phyloP scores from a whole-genome alignment of 192 early-diverging fungal species.

The Phycomyces nitens region DNA sequence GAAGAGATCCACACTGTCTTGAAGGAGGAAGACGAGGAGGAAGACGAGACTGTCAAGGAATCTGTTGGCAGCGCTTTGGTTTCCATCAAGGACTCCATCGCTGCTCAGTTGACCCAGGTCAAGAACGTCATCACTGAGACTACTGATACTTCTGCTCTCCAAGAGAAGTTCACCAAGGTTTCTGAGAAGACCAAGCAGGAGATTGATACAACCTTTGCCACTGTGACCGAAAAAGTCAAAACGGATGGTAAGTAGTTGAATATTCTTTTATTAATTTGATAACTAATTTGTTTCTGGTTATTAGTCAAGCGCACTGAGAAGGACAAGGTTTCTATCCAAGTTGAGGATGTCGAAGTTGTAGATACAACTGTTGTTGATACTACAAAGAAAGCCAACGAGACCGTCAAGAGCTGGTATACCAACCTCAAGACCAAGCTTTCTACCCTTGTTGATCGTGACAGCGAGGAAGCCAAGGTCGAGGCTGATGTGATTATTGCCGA shows the following conservation, averaged over 20 bases:
- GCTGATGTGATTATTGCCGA: slow-evolving; percentile 1
- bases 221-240: not conserved
- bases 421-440: not conserved
- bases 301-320: too few relatives aligned
- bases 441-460: not conserved
- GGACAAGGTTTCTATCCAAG: too few relatives aligned
- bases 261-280: not conserved
- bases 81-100: slow-evolving; percentile 7
- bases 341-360: not conserved
- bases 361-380: slow-evolving; percentile 2
- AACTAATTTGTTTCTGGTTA: not conserved
- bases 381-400: slow-evolving; percentile 10
- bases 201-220: slow-evolving; percentile 9
- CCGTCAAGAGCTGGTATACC: slow-evolving; percentile 7
- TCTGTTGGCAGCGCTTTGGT: slow-evolving; percentile 5
- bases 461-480: slow-evolving; percentile 6
- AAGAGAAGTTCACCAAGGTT: slow-evolving; percentile 15
- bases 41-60: slow-evolving; percentile 5
- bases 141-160: slow-evolving; percentile 1
- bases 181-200: slow-evolving; percentile 13
- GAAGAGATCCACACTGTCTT: not conserved
- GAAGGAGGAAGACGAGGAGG: not conserved
- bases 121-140: slow-evolving; percentile 3
- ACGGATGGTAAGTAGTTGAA: slow-evolving; percentile 3
- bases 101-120: slow-evolving; percentile 7